Conservation (phyloP, 2,329 filamentous ascomycete species). For the Aspergillus floridensis region DNA sequence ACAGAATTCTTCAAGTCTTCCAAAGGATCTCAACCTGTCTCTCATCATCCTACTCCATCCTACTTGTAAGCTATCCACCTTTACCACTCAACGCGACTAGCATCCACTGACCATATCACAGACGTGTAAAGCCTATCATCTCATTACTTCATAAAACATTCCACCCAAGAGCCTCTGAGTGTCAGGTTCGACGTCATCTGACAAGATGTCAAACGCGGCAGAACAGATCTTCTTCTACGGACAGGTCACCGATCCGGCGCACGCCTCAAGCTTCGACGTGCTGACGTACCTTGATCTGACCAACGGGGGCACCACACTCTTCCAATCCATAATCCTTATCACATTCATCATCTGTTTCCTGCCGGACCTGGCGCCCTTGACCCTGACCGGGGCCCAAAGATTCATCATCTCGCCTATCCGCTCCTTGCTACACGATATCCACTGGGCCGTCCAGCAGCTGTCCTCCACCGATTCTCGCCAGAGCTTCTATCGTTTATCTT, state of each 20-base stretch:
- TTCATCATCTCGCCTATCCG: not conserved
- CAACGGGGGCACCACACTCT: constrained; percentile 5
- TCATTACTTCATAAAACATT: too few relatives aligned
- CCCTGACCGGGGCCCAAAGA: not conserved
- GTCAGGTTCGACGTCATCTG: not conserved
- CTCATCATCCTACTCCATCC: too few relatives aligned
- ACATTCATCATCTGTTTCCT: constrained; percentile 4
- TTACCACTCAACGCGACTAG: too few relatives aligned
- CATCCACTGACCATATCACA: too few relatives aligned
- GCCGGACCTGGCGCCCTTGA: not conserved
- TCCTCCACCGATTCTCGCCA: not conserved
- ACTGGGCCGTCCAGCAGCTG: constrained; percentile 7
- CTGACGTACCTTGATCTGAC: constrained; percentile 13
- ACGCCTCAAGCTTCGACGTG: not conserved
- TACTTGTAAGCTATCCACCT: too few relatives aligned
- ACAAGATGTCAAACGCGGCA: constrained; percentile 15
- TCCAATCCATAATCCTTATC: constrained; percentile 9
- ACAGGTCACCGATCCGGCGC: constrained; percentile 6
- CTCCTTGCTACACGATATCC: not conserved
- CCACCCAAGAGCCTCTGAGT: too few relatives aligned
- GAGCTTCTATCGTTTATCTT: not conserved
- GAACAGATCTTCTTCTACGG: constrained; percentile 20
- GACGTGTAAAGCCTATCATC: too few relatives aligned
- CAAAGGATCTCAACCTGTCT: too few relatives aligned
- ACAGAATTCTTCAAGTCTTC: not conserved